phyloP scores from a whole-genome alignment of 352 stramenopile genomes.

The Globisporangium camurandrum region DNA sequence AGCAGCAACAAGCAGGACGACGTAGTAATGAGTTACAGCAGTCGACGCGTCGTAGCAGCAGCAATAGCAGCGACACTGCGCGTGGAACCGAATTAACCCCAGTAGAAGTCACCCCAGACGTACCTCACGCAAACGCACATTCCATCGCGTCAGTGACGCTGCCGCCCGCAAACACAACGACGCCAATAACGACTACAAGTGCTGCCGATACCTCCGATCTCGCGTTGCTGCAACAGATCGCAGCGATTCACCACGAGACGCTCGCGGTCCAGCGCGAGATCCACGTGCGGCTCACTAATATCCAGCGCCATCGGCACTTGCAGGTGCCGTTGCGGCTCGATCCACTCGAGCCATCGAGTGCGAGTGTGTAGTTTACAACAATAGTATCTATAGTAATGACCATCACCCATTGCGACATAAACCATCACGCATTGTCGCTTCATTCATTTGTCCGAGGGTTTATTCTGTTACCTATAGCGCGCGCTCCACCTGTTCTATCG shows the following conservation, averaged over 20 bases:
- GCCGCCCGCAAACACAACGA: neutral
- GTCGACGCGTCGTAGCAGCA: too few species aligned
- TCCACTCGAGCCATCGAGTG: conserved; percentile 47
- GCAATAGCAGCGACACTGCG: too few species aligned
- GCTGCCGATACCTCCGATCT: too few species aligned
- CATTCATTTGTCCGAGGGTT: neutral
- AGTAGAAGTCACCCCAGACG: too few species aligned
- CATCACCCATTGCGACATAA: too few species aligned
- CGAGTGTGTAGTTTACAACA: conserved; percentile 31
- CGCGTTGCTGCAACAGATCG: too few species aligned
- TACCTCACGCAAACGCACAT: too few species aligned
- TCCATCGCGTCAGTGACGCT: neutral
- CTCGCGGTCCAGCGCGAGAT: conserved; percentile 45
- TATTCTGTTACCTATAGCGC: neutral
- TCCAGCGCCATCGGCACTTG: conserved; percentile 25
- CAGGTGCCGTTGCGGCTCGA: conserved; percentile 32
- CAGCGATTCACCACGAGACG: conserved; percentile 51
- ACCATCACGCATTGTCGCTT: neutral
- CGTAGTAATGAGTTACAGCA: too few species aligned
- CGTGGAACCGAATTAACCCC: too few species aligned
- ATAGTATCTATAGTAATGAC: too few species aligned
- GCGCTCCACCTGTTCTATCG: neutral
- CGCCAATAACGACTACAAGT: too few species aligned
- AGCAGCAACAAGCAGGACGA: too few species aligned
- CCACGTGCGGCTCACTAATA: conserved; percentile 27